Percentiles rank a stretch among this genome's conserved stretches.
These are phyloP conservation scores for Penicillium psychrofluorescens DNA, from an alignment of 495 filamentous ascomycete species.

Conservation along the genomic window DNA sequence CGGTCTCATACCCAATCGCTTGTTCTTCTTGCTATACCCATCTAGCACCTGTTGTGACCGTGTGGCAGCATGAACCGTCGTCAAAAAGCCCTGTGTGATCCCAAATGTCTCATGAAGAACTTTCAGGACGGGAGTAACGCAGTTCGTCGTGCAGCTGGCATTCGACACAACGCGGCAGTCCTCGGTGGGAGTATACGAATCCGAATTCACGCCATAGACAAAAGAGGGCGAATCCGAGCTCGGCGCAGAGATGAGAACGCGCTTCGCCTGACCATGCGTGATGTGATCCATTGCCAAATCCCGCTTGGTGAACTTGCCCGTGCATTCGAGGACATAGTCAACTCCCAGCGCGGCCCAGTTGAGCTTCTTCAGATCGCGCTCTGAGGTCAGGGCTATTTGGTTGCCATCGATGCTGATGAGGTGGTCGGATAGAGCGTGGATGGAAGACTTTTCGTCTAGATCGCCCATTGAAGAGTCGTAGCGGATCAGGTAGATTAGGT, in stretches of 20 bases:
- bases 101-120: constrained; percentile 24
- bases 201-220: constrained; percentile 29
- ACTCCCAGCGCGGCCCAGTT: constrained; percentile 23
- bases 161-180: constrained; percentile 22
- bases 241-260: constrained; percentile 28
- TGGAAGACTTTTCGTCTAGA: constrained; percentile 18
- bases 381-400: constrained; percentile 24
- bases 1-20: constrained; percentile 16
- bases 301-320: constrained; percentile 29
- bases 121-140: constrained; percentile 27
- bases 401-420: constrained; percentile 19
- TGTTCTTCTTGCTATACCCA: constrained; percentile 33
- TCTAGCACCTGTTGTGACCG: constrained; percentile 31
- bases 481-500: constrained; percentile 31
- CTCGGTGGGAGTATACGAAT: constrained; percentile 16
- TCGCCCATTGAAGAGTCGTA: constrained; percentile 30
- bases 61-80: constrained; percentile 28
- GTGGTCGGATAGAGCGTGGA: constrained; percentile 19
- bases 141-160: constrained; percentile 32
- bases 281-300: constrained; percentile 24
- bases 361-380: constrained; percentile 26
- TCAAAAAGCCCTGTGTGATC: constrained; percentile 24
- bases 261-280: constrained; percentile 24
- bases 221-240: constrained; percentile 28
- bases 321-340: constrained; percentile 31